These are phyloP conservation scores for Flaveria floridana DNA, from an alignment of 140 eudicot species.

Conservation along the genomic window DNA sequence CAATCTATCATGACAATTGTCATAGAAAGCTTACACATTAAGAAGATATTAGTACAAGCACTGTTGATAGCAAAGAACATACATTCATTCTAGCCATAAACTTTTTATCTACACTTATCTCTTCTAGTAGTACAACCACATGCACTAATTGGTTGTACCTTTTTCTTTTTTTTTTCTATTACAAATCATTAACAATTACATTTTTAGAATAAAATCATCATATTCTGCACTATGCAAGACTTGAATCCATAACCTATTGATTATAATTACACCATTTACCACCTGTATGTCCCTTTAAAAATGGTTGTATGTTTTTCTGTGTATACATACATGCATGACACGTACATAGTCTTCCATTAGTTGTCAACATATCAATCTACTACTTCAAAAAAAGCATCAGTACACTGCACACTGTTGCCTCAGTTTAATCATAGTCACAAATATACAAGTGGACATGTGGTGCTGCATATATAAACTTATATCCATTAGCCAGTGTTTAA, in stretches of 20 bases:
- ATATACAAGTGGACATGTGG: background rate
- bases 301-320: background rate
- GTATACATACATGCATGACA: conserved; percentile 9
- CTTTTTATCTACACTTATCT: conserved; percentile 26
- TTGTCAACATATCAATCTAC: conserved; percentile 24
- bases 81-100: conserved; percentile 29
- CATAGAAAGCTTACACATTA: conserved; percentile 31
- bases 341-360: background rate
- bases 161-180: no score
- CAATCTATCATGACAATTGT: conserved; percentile 31
- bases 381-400: conserved; percentile 23
- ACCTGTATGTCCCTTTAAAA: no score
- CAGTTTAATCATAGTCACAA: background rate
- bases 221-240: no score
- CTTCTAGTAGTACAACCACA: conserved; percentile 28
- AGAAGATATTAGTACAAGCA: conserved; percentile 26
- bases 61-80: conserved; percentile 21
- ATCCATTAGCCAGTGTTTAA: background rate
- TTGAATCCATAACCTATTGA: no score
- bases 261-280: no score
- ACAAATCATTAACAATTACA: no score
- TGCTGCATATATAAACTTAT: background rate
- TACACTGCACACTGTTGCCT: conserved; percentile 22
- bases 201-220: no score
- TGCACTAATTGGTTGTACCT: conserved; percentile 17